phyloP scores from a whole-genome alignment of 2,329 filamentous ascomycete genomes.

The Alternaria dauci region DNA sequence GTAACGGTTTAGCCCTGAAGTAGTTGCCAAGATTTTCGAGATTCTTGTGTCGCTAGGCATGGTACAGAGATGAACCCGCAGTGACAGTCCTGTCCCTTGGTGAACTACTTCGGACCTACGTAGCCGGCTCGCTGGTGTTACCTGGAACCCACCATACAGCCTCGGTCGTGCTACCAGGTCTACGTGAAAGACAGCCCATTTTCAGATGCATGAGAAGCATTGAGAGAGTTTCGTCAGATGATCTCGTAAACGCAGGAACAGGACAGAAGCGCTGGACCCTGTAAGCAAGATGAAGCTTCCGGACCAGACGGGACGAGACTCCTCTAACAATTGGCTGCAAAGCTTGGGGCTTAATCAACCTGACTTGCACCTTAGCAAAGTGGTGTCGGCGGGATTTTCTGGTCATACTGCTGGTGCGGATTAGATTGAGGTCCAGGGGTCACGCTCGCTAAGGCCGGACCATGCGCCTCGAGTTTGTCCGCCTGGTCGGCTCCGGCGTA shows the following conservation, averaged over 20 bases:
- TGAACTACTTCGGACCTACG: not conserved
- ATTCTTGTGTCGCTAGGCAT: constrained; percentile 11
- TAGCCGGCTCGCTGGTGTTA: not conserved
- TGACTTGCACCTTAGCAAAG: constrained; percentile 31
- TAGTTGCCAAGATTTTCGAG: constrained; percentile 1
- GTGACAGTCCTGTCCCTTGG: not conserved
- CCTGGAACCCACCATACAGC: not conserved
- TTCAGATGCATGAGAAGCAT: not conserved
- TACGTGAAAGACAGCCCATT: not conserved
- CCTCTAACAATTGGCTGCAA: constrained; percentile 32
- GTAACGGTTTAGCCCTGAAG: not conserved
- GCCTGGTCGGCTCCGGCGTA: not conserved
- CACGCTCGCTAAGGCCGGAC: constrained; percentile 11
- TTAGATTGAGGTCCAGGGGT: constrained; percentile 20
- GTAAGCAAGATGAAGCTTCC: constrained; percentile 28
- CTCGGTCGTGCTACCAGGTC: not conserved
- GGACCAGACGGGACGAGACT: constrained; percentile 48
- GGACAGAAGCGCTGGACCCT: constrained; percentile 12
- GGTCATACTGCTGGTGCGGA: constrained; percentile 21
- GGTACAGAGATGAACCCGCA: not conserved
- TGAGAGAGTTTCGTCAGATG: constrained; percentile 7
- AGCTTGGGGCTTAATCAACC: constrained; percentile 28
- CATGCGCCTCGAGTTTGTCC: constrained; percentile 12
- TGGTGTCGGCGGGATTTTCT: constrained; percentile 32
- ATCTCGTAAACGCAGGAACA: constrained; percentile 20